These are phyloP conservation scores for Cyclotella cryptica DNA, from an alignment of 108 stramenopile genomes.

Conservation along the genomic window DNA sequence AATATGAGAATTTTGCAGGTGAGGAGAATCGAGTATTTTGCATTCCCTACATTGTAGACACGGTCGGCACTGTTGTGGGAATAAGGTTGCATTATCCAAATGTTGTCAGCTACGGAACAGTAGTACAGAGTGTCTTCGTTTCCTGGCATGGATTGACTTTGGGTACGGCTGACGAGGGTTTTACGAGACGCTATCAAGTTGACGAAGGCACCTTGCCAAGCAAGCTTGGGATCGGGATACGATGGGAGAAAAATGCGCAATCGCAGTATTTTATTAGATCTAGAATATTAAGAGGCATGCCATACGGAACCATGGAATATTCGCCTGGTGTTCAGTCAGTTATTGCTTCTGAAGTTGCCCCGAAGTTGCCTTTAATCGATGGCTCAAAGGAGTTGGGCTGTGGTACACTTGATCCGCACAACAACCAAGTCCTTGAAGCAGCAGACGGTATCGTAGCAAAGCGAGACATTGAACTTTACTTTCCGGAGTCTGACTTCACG, in stretches of 20 bases:
- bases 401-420: conserved; percentile 35
- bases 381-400: conserved; percentile 18
- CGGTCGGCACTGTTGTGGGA: conserved; percentile 76
- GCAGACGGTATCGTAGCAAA: conserved; percentile 47
- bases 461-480: conserved; percentile 68
- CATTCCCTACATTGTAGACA: conserved; percentile 80
- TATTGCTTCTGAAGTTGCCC: conserved; percentile 50
- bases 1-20: conserved; percentile 56
- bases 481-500: conserved; percentile 79
- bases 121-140: conserved; percentile 69
- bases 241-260: conserved; percentile 48
- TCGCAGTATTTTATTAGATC: conserved; percentile 62
- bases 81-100: conserved; percentile 66
- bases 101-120: conserved; percentile 52
- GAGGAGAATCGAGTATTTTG: conserved; percentile 69
- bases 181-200: conserved; percentile 34
- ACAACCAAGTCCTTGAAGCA: conserved; percentile 17
- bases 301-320: conserved; percentile 90
- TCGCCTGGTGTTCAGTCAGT: conserved; percentile 48
- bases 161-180: conserved; percentile 52
- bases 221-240: conserved; percentile 68
- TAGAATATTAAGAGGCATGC: conserved; percentile 86
- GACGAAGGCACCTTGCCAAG: conserved; percentile 53
- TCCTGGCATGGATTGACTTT: conserved; percentile 72
- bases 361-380: conserved; percentile 32